phyloP scores from a whole-genome alignment of 805 yeast genomes.

The Ogataea dorogensis region DNA sequence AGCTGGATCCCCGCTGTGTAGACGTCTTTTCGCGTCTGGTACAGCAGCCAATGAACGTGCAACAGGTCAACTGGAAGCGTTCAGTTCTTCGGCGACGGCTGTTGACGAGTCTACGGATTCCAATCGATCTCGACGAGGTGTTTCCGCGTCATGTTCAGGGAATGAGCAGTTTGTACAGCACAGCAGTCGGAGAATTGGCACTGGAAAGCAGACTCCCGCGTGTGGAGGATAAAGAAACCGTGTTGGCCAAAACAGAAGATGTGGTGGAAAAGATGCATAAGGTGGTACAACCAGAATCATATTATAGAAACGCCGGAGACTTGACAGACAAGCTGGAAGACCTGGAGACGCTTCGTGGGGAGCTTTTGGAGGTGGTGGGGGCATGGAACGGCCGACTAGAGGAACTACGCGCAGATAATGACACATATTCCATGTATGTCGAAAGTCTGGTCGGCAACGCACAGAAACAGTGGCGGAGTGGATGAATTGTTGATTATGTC shows the following conservation, averaged over 20 bases:
- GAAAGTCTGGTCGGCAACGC: conserved; percentile 90
- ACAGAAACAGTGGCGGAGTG: conserved; percentile 51
- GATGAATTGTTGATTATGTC: neutral
- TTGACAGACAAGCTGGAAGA: conserved; percentile 40
- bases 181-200: conserved; percentile 8
- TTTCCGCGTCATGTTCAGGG: conserved; percentile 17
- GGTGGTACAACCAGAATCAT: conserved; percentile 27
- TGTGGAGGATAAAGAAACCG: conserved; percentile 32
- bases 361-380: conserved; percentile 32
- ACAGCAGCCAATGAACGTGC: conserved; percentile 42
- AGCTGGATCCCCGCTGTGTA: conserved; percentile 25
- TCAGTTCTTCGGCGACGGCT: conserved; percentile 65
- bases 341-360: conserved; percentile 37
- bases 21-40: conserved; percentile 26
- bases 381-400: conserved; percentile 53
- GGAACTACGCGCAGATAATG: conserved; percentile 60
- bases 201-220: conserved; percentile 31
- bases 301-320: conserved; percentile 28
- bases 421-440: conserved; percentile 80
- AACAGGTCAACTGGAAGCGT: conserved; percentile 67
- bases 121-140: conserved; percentile 65
- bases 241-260: conserved; percentile 20
- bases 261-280: conserved; percentile 24
- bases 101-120: conserved; percentile 65
- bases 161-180: conserved; percentile 9